Evolutionary conservation across 2,329 filamentous ascomycete species (phyloP), one percentile per base, ranked within the genome.

Genomic region (Claviceps sorghi): DNA sequence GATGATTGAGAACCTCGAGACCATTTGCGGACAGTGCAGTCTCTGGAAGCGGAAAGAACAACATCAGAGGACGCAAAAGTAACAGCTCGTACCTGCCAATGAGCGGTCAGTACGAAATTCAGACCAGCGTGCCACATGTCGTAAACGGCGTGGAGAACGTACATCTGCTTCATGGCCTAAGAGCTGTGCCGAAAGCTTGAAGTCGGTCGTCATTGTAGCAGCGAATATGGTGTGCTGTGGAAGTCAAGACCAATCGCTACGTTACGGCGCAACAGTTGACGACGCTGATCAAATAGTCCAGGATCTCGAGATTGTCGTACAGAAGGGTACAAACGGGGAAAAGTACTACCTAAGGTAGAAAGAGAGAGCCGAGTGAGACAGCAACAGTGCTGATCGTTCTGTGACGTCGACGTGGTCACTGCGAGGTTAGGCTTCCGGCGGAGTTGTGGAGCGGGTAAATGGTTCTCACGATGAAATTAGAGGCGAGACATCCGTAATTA

Each of bases 111-210:
- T 43, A 45, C n/a, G 36, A 26, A 9, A n/a, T 6, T 26, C 13
- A 17, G 11, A n/a, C 3, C 15, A 22, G 3, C 21, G 9, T 8
- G 21, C 21, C 41, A 19, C 5, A 32, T 30, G 5, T 42, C n/a
- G 22, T 17, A 11, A n/a, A 30, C 21, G 11, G 9, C 4, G 1
- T 10, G n/a, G 17, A 45, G 19, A 46, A 51, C 83, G 70, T 76
- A 96, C 93, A 80, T 98, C 93, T 67, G 93, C 85, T 68, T 93
- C 86, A 67, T 98, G 93, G 63, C 88, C 91, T 60, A 82, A 74
- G 59, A 98, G 78, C 64, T 88, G 86, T 60, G 91, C 89, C 56
- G 93, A 95, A 64, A 98, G 82, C 78, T 91, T 95, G 77, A 88
- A 97, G 66, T 89, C 84, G 68, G 77, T 73, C 83, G 77, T 73